phyloP scores from a whole-genome alignment of 768 basidiomycete species.

The Mycena rosella region DNA sequence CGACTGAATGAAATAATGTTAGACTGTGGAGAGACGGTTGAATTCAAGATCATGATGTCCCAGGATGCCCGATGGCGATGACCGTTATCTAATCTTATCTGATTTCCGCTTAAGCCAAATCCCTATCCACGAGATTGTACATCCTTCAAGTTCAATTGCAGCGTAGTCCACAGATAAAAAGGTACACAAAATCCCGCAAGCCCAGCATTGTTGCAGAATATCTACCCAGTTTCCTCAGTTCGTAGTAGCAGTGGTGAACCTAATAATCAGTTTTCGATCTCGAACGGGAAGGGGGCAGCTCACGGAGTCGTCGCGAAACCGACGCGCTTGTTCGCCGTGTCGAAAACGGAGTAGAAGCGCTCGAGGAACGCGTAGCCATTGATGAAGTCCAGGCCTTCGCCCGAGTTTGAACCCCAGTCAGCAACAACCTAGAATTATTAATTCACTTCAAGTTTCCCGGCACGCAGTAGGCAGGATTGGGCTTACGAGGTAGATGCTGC shows the following conservation, averaged over 20 bases:
- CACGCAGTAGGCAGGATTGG: too few relatives aligned
- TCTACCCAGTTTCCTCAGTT: neutral
- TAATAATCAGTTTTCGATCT: too few relatives aligned
- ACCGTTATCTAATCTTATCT: neutral
- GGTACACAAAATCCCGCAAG: slow-evolving; percentile 1
- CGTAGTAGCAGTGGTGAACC: slow-evolving; percentile 24
- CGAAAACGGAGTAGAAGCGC: too few relatives aligned
- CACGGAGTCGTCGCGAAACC: slow-evolving; percentile 24
- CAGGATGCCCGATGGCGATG: too few relatives aligned
- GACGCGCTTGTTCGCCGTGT: too few relatives aligned
- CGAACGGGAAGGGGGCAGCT: too few relatives aligned
- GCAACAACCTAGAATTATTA: slow-evolving; percentile 43
- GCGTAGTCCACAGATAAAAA: neutral
- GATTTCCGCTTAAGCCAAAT: too few relatives aligned
- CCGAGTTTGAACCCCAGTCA: slow-evolving; percentile 54
- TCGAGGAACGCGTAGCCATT: slow-evolving; percentile 39
- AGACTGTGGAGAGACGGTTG: slow-evolving; percentile 3
- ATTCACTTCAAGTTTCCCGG: too few relatives aligned
- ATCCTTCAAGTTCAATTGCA: too few relatives aligned
- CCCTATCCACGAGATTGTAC: neutral
- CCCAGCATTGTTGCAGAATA: slow-evolving; percentile 14
- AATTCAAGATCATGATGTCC: neutral
- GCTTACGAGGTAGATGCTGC: too few relatives aligned
- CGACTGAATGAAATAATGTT: slow-evolving; percentile 14
- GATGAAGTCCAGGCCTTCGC: slow-evolving; percentile 67